Conservation (phyloP, 768 basidiomycete genomes). For the Mycena haematopus region DNA sequence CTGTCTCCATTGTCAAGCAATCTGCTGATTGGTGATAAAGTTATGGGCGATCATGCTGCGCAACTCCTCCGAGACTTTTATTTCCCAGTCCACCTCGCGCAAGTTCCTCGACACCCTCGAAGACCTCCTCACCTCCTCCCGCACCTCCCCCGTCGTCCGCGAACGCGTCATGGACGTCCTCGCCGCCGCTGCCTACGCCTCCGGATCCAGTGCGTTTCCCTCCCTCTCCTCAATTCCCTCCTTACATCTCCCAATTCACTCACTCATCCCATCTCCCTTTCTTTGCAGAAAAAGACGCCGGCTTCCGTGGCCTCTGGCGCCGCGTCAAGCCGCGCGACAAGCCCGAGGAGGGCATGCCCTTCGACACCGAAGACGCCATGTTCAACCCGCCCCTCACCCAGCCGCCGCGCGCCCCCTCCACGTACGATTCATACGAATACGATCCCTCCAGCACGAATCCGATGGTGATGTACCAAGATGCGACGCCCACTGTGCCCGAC, state of each 20-base stretch:
- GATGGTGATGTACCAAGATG: conserved; percentile 45
- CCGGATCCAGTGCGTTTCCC: conserved; percentile 49
- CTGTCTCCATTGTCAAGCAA: too few relatives aligned
- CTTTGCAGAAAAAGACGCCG: conserved; percentile 46
- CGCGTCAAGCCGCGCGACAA: conserved; percentile 81
- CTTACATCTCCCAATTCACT: too few relatives aligned
- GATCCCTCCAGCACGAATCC: conserved; percentile 27
- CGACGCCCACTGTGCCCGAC: conserved; percentile 36
- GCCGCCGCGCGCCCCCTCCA: too few relatives aligned
- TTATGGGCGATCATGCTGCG: conserved; percentile 92
- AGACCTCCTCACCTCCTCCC: conserved; percentile 65
- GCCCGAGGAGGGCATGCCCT: conserved; percentile 83
- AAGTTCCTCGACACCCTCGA: conserved; percentile 85
- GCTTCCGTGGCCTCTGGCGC: conserved; percentile 79
- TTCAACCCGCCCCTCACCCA: conserved; percentile 66
- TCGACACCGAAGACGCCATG: conserved; percentile 82
- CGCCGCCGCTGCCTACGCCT: conserved; percentile 80
- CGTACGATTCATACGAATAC: conserved; percentile 20
- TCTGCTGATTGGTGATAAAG: too few relatives aligned
- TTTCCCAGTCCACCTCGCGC: conserved; percentile 69
- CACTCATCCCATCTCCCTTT: neutral
- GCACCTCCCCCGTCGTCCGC: conserved; percentile 79
- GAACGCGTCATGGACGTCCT: conserved; percentile 84
- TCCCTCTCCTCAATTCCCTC: neutral
- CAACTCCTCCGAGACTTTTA: conserved; percentile 77